Conservation (phyloP, 2,329 filamentous ascomycete species). For the Fusarium cicatricum region DNA sequence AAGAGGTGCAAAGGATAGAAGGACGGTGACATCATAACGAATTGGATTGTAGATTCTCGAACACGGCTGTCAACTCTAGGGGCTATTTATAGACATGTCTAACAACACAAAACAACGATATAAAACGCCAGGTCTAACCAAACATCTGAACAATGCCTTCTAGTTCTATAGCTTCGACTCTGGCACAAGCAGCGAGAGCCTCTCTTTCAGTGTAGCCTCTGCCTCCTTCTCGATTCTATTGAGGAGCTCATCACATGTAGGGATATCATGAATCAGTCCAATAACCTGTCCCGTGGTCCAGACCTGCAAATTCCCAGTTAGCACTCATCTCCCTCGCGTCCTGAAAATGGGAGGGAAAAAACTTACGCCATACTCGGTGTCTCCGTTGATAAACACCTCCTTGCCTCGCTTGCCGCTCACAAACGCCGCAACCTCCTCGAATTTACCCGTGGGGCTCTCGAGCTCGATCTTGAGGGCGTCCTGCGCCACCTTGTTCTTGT, state of each 20-base stretch:
- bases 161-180: constrained; percentile 63
- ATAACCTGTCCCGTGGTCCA: constrained; percentile 99
- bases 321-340: neutral
- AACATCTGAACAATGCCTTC: constrained; percentile 12
- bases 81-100: constrained; percentile 12
- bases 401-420: constrained; percentile 91
- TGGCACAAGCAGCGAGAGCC: constrained; percentile 62
- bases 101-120: neutral
- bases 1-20: neutral
- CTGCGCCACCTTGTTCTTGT: constrained; percentile 86
- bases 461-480: constrained; percentile 84
- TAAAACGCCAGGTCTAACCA: constrained; percentile 14
- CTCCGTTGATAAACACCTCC: constrained; percentile 91
- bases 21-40: neutral
- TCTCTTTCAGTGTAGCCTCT: constrained; percentile 69
- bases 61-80: constrained; percentile 2
- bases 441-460: constrained; percentile 85
- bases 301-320: constrained; percentile 64
- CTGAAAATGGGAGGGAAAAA: neutral
- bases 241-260: constrained; percentile 74
- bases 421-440: constrained; percentile 84
- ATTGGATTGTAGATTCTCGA: constrained; percentile 8
- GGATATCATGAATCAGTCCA: constrained; percentile 83
- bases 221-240: constrained; percentile 81
- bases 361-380: constrained; percentile 87